A percentile compares a stretch with the other conserved stretches of the same genome.
phyloP scores from a whole-genome alignment of 2,329 filamentous ascomycete genomes.

The Exophiala sp. region DNA sequence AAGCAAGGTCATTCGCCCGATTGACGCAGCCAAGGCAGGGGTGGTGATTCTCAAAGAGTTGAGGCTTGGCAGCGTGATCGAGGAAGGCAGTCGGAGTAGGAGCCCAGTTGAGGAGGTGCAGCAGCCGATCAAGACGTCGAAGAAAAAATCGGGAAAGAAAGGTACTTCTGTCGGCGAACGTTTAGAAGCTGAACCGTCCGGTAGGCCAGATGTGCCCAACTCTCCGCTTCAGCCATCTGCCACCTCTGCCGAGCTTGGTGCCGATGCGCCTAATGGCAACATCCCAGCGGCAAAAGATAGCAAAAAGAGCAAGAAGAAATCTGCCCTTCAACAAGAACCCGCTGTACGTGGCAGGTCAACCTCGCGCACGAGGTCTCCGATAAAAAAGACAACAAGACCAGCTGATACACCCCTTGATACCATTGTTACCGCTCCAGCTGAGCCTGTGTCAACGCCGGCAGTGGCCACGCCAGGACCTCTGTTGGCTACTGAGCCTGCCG shows the following conservation, averaged over 20 bases:
- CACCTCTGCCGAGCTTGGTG: conserved; percentile 8
- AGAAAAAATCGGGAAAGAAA: conserved; percentile 39
- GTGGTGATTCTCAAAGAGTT: conserved; percentile 70
- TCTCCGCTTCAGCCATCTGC: conserved; percentile 4
- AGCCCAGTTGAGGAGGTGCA: conserved; percentile 35
- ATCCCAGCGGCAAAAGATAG: conserved; percentile 17
- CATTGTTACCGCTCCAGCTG: conserved; percentile 4
- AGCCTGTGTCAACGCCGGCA: background rate
- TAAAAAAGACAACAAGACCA: conserved; percentile 1
- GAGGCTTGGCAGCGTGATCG: conserved; percentile 36
- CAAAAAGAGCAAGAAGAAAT: conserved; percentile 29
- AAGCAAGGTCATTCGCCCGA: conserved; percentile 73
- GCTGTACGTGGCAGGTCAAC: conserved; percentile 6
- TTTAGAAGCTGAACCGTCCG: conserved; percentile 28
- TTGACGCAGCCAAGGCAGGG: conserved; percentile 67
- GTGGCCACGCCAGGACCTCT: background rate
- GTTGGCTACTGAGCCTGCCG: conserved; percentile 2
- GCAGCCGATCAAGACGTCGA: conserved; percentile 36
- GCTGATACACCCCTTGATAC: background rate
- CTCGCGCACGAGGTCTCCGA: conserved; percentile 11
- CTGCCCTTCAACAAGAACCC: conserved; percentile 5
- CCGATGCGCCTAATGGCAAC: conserved; percentile 14
- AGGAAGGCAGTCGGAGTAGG: conserved; percentile 41
- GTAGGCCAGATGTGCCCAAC: conserved; percentile 29
- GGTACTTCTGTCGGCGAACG: conserved; percentile 28